Conservation (phyloP, 2,329 filamentous ascomycete genomes). For the Colletotrichum echinochloae region DNA sequence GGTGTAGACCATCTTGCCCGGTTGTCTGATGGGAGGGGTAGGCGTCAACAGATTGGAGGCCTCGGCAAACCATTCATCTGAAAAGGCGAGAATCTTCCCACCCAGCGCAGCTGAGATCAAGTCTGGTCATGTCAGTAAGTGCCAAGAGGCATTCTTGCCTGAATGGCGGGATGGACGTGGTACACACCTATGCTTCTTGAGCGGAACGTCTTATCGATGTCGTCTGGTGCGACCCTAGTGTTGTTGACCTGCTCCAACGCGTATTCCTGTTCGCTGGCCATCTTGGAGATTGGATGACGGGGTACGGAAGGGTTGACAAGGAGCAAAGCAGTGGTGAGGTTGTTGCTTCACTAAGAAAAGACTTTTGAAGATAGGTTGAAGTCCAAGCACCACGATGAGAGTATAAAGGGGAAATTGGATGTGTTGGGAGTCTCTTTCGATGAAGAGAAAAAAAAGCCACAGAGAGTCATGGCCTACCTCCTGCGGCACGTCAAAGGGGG, state of each 20-base stretch:
- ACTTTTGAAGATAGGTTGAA: neutral
- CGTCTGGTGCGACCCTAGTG: conserved; percentile 60
- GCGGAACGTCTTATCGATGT: conserved; percentile 72
- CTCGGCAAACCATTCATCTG: conserved; percentile 77
- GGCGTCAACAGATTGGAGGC: conserved; percentile 73
- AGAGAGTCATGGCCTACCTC: conserved; percentile 18
- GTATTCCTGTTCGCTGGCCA: conserved; percentile 62
- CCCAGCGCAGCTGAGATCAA: conserved; percentile 71
- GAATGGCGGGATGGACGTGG: neutral
- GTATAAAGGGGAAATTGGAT: no score
- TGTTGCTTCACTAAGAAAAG: neutral
- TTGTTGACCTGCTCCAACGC: conserved; percentile 66
- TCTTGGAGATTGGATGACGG: conserved; percentile 41
- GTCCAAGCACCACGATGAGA: neutral
- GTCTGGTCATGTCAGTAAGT: conserved; percentile 55
- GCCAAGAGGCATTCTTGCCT: neutral
- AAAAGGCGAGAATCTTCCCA: conserved; percentile 73
- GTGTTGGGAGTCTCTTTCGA: neutral
- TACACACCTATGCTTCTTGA: conserved; percentile 71
- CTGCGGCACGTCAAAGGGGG: conserved; percentile 6
- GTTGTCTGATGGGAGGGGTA: conserved; percentile 71
- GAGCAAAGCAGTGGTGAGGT: neutral
- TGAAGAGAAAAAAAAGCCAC: conserved; percentile 10
- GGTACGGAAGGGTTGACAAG: conserved; percentile 21
- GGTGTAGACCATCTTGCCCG: conserved; percentile 76